Conservation (phyloP, 305 asterid species). For the Stenogyne calaminthoides region DNA sequence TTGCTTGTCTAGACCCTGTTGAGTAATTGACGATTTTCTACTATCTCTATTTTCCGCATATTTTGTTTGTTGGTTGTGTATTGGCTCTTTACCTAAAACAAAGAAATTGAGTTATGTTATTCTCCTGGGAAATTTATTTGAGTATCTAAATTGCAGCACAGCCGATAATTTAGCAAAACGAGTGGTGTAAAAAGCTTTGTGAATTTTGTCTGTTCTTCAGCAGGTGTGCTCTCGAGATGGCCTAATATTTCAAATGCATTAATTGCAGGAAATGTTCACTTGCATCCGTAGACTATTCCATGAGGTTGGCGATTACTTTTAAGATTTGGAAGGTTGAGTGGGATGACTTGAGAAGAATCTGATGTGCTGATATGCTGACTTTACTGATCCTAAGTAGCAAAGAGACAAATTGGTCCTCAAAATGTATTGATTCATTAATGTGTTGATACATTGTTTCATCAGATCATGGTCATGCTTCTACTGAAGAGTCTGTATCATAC, state of each 20-base stretch:
- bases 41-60: not conserved
- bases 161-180: slow-evolving; percentile 12
- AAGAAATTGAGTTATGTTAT: not conserved
- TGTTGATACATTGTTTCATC: slow-evolving; percentile 27
- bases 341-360: slow-evolving; percentile 15
- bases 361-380: slow-evolving; percentile 26
- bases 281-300: slow-evolving; percentile 14
- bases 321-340: slow-evolving; percentile 16
- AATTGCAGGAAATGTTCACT: slow-evolving; percentile 35
- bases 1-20: slow-evolving; percentile 25
- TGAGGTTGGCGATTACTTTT: slow-evolving; percentile 14
- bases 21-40: slow-evolving; percentile 1
- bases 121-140: not conserved
- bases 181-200: slow-evolving; percentile 10
- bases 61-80: not conserved
- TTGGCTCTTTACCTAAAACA: not conserved
- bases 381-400: slow-evolving; percentile 25
- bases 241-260: slow-evolving; percentile 30
- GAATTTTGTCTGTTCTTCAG: slow-evolving; percentile 13
- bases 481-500: slow-evolving; percentile 42
- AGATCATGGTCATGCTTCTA: slow-evolving; percentile 64
- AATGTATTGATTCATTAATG: slow-evolving; percentile 37
- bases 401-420: slow-evolving; percentile 12
- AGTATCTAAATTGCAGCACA: not conserved
- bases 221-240: not conserved